Percentiles rank a stretch among this genome's conserved stretches.
These are phyloP conservation scores for Rhizopogon rudus DNA, from an alignment of 768 basidiomycete genomes.

Conservation along the genomic window DNA sequence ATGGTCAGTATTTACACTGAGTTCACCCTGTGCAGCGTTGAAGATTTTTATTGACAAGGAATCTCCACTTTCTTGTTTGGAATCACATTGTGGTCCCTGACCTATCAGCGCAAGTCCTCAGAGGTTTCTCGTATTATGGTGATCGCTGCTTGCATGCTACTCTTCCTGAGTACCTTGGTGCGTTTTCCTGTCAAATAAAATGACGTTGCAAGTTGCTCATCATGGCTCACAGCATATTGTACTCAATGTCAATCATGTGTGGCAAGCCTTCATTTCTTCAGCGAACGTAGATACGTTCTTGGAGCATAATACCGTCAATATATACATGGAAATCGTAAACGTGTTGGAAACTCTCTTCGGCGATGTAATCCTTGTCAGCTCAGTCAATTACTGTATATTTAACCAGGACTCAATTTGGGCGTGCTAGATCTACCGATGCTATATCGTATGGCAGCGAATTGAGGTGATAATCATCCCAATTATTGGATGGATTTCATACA, in stretches of 20 bases:
- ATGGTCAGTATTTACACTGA: background rate
- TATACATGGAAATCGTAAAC: conserved; percentile 8
- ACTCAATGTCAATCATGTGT: background rate
- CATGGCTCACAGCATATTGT: background rate
- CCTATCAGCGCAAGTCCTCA: background rate
- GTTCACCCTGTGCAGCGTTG: background rate
- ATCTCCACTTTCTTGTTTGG: conserved; percentile 3
- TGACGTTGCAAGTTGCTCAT: background rate
- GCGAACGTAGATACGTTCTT: background rate
- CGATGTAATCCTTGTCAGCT: conserved; percentile 11
- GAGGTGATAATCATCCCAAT: background rate
- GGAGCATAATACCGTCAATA: background rate
- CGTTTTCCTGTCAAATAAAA: background rate
- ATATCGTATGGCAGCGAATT: conserved; percentile 5
- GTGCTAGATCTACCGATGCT: conserved; percentile 7
- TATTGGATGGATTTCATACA: background rate
- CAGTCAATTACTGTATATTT: background rate
- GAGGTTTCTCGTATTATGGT: background rate
- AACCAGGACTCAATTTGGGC: background rate
- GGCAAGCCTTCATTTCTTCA: background rate
- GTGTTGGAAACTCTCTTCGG: conserved; percentile 9
- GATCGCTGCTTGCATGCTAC: background rate
- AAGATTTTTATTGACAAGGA: conserved; percentile 1
- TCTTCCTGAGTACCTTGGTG: conserved; percentile 3
- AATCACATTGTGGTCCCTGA: conserved; percentile 1